Evolutionary conservation across 352 stramenopile genomes (phyloP), one percentile per base, ranked within the genome.

Genomic region (Pythium rishiriense): DNA sequence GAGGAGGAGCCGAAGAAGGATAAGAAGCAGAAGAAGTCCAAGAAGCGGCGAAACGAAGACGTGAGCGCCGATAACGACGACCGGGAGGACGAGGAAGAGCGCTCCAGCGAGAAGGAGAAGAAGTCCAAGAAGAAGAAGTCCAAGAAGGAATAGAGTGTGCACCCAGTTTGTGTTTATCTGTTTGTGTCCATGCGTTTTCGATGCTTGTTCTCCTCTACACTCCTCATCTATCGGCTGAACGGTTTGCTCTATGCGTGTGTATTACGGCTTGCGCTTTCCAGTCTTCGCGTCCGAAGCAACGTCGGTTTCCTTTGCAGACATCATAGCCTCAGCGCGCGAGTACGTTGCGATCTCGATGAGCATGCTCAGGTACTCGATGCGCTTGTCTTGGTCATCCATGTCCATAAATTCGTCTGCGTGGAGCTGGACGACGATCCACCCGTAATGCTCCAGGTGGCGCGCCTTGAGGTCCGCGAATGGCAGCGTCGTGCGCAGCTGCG

Each of bases 391-490:
- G 22, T 67, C 79, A 12, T 64, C 49, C 5, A 91, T 69, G n/a
- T 81, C 47, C 64, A 81, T 64, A 50, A 90, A 90, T 35, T 69
- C 70, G 49, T 85, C 72, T 3, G 72, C 72, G 19, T 79, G 76
- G 15, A 92, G 54, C 50, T 90, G 73, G 52, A 92, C 87, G 41
- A 91, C 73, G 26, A 83, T 83, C 81, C 81, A 92, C 15, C 83
- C 83, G 19, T 86, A 64, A 41, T 75, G 66, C 55, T 88, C 72
- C 12, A 92, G 42, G 53, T 92, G 83, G 0, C 76, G 78, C 29
- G 81, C 71, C 59, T 92, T 90, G 39, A 91, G 62, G 41, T 90
- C 81, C 17, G 85, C 71, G 22, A 81, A 86, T 17, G 60, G 76
- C 7, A 89, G 78, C 7, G 72, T 72, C 39, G 76, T 83, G 19